Evolutionary conservation across 1,284 basidiomycete species (phyloP).

Genomic region (Marasmius oreades): DNA sequence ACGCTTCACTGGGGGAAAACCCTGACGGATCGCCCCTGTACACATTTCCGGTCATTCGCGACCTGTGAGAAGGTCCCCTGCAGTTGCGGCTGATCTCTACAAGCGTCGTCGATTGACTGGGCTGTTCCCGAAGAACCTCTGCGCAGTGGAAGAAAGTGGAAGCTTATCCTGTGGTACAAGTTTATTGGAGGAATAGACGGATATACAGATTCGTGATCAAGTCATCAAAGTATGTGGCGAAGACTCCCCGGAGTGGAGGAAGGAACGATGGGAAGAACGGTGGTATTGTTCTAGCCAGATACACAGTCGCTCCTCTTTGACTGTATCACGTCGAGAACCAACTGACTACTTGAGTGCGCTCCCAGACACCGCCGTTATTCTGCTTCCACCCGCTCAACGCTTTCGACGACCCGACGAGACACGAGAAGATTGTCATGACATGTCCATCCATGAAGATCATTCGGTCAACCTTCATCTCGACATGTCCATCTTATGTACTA

Average conservation of each 20-base stretch:
- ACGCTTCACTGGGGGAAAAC: conserved; percentile 14
- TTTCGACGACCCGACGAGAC: conserved; percentile 29
- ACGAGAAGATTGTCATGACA: conserved; percentile 34
- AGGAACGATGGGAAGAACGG: conserved; percentile 31
- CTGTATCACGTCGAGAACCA: neutral
- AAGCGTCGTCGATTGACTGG: conserved; percentile 30
- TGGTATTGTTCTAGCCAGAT: conserved; percentile 33
- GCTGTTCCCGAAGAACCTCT: conserved; percentile 13
- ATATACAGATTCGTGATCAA: conserved; percentile 30
- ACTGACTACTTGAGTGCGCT: neutral
- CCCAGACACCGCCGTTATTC: conserved; percentile 33
- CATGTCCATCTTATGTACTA: conserved; percentile 26
- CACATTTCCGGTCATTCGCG: conserved; percentile 21
- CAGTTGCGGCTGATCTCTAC: no score
- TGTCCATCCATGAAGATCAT: conserved; percentile 31
- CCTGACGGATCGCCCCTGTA: conserved; percentile 17
- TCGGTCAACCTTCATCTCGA: conserved; percentile 23
- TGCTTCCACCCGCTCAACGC: conserved; percentile 35
- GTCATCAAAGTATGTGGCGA: conserved; percentile 14
- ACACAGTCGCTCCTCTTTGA: conserved; percentile 15
- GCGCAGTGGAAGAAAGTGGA: conserved; percentile 22
- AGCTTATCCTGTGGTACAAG: conserved; percentile 17
- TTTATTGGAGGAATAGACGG: conserved; percentile 19
- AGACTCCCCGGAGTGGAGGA: conserved; percentile 27
- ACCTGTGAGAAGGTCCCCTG: no score